phyloP scores from a whole-genome alignment of 2,329 filamentous ascomycete species.

The Fusarium xylarioides region DNA sequence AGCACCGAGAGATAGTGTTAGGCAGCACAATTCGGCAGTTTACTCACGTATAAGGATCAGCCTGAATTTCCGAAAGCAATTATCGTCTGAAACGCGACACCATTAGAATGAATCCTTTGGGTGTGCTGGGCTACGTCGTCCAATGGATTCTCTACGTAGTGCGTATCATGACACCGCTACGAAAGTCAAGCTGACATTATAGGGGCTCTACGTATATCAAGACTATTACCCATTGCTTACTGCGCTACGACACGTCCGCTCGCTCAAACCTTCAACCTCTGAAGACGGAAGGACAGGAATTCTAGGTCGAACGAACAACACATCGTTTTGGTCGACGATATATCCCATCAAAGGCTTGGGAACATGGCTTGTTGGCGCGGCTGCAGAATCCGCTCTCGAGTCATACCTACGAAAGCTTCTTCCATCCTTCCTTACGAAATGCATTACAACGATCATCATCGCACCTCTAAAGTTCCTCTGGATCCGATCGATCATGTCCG shows the following conservation, averaged over 20 bases:
- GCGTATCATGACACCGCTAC: neutral
- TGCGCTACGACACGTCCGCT: neutral
- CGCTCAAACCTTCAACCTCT: neutral
- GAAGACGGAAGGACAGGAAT: neutral
- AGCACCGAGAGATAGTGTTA: neutral
- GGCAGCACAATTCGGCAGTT: neutral
- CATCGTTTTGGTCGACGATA: neutral
- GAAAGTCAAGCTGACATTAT: neutral
- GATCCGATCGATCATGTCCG: neutral
- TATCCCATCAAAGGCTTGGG: neutral
- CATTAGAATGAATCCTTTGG: neutral
- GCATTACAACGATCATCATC: accelerated
- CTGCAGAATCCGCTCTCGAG: neutral
- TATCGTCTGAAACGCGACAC: neutral
- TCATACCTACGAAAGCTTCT: neutral
- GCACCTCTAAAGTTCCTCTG: neutral
- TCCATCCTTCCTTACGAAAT: accelerated
- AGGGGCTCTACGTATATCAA: neutral
- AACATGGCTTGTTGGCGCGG: neutral
- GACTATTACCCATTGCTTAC: neutral
- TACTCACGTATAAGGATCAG: neutral
- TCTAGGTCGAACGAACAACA: neutral
- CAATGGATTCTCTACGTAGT: neutral
- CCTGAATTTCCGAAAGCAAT: neutral
- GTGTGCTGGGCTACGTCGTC: neutral